Base-by-base conservation (phyloP, 1,284 basidiomycete genomes). In the Apiotrichum akiyoshidainum region DNA sequence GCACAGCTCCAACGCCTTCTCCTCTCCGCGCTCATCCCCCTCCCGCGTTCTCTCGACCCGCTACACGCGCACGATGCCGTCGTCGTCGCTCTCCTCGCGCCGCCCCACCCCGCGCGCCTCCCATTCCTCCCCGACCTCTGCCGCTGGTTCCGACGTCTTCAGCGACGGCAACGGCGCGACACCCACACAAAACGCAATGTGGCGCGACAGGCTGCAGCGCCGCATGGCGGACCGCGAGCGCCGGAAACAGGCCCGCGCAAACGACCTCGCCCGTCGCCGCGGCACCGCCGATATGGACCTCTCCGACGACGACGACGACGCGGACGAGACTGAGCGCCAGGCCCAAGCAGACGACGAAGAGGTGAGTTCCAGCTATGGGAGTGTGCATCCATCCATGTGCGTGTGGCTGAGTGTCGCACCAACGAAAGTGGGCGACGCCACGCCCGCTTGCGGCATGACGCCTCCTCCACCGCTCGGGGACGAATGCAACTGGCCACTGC, bases 311-410 rank as follows among this genome's bases (percentile, higher is more conserved):
- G 52, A 46, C 22, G 68, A 71, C 57, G 70, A 73, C 31, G n/a
- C n/a, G n/a, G 73, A 72, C 33, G 71, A 71, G 46, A 67, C 66
- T 10, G 72, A 70, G 52, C 44, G 65, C 17, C 65, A 60, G 59
- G 74, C 71, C 8, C 67, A 72, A 55, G 64, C 61, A 21, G 74
- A 74, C 52, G 74, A 76, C 46, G 74, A 76, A 47, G 74, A 76
- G 69, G 74, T 75, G 54, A 48, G 69, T 63, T 6, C 19, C 9
- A 16, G 17, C 11, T 7, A 33, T 34, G 33, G 17, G 46, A 35
- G 16, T 17, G 1, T 31, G 26, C 7, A 31, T 31, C 26, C 26
- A 31, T 7, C 26, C 7, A 7, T 31, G 26, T 31, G 26, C 7
- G 26, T 31, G 26, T 31, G 26, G 26, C 26, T 31, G 26, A 7